phyloP scores from a whole-genome alignment of 495 filamentous ascomycete species.

The Penicillium verhagenii region DNA sequence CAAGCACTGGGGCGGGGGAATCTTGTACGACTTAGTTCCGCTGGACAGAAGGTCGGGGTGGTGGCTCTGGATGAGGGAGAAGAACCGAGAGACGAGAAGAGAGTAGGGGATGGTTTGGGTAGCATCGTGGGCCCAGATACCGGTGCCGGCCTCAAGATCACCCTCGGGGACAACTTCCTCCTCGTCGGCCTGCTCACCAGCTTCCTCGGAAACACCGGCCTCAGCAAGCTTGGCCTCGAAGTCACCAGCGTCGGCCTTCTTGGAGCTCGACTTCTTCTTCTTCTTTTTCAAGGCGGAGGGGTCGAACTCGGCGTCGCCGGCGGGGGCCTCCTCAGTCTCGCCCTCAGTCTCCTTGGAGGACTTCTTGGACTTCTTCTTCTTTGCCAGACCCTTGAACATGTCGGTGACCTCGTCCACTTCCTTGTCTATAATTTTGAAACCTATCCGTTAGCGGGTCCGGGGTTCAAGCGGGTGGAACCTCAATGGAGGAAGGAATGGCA shows the following conservation, averaged over 20 bases:
- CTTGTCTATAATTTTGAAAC: slow-evolving; percentile 48
- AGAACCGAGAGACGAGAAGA: slow-evolving; percentile 84
- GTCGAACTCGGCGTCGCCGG: slow-evolving; percentile 68
- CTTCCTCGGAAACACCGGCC: slow-evolving; percentile 58
- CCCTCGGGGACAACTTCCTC: slow-evolving; percentile 56
- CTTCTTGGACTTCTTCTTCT: slow-evolving; percentile 77
- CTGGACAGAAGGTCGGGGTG: slow-evolving; percentile 89
- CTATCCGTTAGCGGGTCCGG: slow-evolving; percentile 12
- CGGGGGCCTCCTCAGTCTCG: slow-evolving; percentile 56
- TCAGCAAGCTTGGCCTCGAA: slow-evolving; percentile 81
- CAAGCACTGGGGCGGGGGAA: slow-evolving; percentile 96
- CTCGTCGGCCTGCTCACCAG: slow-evolving; percentile 48
- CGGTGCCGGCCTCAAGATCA: slow-evolving; percentile 86
- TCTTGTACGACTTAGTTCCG: slow-evolving; percentile 94
- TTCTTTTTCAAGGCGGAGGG: slow-evolving; percentile 84
- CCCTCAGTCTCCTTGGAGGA: slow-evolving; percentile 56
- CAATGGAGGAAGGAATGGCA: slow-evolving; percentile 1
- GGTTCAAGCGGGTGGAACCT: background rate
- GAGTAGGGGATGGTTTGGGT: slow-evolving; percentile 76
- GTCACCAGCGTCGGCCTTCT: slow-evolving; percentile 69
- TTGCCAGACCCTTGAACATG: slow-evolving; percentile 80
- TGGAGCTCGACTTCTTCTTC: slow-evolving; percentile 82
- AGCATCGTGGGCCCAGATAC: slow-evolving; percentile 86
- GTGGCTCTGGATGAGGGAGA: slow-evolving; percentile 83
- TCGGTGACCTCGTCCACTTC: slow-evolving; percentile 70